These are phyloP conservation scores for Umbilicus rupestris DNA, from an alignment of 164 flowering plant species.

Conservation along the genomic window DNA sequence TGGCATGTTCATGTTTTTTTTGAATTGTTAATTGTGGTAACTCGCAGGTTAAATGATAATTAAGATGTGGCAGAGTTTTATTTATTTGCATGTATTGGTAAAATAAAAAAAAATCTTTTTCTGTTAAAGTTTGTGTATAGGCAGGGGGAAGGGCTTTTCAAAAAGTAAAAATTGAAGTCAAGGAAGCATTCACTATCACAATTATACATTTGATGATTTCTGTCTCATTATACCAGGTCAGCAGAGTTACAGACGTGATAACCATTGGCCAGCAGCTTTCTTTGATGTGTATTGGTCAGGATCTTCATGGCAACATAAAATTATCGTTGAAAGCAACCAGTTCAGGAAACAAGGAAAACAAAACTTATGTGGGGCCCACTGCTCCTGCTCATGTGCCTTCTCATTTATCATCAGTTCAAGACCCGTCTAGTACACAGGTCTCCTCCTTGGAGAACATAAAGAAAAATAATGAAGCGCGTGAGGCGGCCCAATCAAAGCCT, in stretches of 20 bases:
- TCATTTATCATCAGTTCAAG: slow-evolving; percentile 26
- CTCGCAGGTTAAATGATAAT: background rate
- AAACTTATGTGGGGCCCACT: slow-evolving; percentile 15
- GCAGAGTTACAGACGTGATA: slow-evolving; percentile 67
- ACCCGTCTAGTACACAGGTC: slow-evolving; percentile 22
- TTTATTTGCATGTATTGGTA: background rate
- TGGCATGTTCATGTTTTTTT: background rate
- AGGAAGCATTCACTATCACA: background rate
- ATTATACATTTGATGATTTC: background rate
- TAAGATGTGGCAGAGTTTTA: too few species aligned
- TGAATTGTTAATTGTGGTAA: background rate
- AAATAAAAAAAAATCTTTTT: background rate
- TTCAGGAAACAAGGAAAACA: slow-evolving; percentile 16
- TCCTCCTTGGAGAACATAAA: slow-evolving; percentile 12
- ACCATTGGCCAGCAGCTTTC: slow-evolving; percentile 74
- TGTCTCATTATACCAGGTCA: slow-evolving; percentile 39
- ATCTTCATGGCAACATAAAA: slow-evolving; percentile 85
- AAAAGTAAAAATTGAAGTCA: background rate
- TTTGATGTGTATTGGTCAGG: slow-evolving; percentile 82
- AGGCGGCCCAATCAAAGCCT: slow-evolving; percentile 24
- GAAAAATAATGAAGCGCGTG: slow-evolving; percentile 14
- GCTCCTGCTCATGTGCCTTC: slow-evolving; percentile 17
- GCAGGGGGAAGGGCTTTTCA: too few species aligned
- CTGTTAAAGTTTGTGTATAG: background rate
- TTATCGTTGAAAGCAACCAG: slow-evolving; percentile 72